phyloP scores from a whole-genome alignment of 1,284 basidiomycete genomes.

The Schizophyllum commune region DNA sequence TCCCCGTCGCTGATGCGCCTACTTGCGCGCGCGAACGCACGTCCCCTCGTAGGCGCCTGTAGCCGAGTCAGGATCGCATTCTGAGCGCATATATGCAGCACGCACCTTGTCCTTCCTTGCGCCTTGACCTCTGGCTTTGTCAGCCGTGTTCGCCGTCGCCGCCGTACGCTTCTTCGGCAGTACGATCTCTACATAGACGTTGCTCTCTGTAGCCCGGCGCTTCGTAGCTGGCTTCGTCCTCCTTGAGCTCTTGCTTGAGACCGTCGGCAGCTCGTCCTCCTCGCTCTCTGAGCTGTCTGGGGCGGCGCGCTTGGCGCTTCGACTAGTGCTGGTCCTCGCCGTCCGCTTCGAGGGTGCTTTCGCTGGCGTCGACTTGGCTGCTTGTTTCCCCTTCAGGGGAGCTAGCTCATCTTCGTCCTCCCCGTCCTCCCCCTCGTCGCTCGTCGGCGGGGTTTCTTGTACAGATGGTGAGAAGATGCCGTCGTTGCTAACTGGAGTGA shows the following conservation, averaged over 20 bases:
- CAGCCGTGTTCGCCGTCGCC: neutral
- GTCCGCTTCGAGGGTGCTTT: neutral
- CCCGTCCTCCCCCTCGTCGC: neutral
- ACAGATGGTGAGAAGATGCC: neutral
- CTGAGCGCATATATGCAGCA: neutral
- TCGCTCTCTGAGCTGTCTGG: neutral
- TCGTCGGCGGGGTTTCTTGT: neutral
- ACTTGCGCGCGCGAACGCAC: conserved; percentile 17
- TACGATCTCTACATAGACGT: conserved; percentile 40
- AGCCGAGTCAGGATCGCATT: neutral
- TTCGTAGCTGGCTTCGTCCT: conserved; percentile 25
- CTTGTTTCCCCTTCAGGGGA: neutral
- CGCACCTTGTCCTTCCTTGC: neutral
- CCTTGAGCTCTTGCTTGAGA: neutral
- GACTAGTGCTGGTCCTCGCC: neutral
- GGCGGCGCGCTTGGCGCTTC: neutral
- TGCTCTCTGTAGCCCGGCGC: conserved; percentile 32
- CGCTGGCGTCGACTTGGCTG: neutral
- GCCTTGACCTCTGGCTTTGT: conserved; percentile 1
- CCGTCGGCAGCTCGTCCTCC: neutral
- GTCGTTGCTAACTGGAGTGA: neutral
- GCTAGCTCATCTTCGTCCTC: neutral
- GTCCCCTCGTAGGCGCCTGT: conserved; percentile 27
- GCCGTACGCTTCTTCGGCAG: conserved; percentile 7
- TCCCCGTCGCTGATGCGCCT: conserved; percentile 14